Evolutionary conservation across 2,329 filamentous ascomycete species (phyloP), one percentile per base, ranked within the genome.

Genomic region (Penicillium sp.): DNA sequence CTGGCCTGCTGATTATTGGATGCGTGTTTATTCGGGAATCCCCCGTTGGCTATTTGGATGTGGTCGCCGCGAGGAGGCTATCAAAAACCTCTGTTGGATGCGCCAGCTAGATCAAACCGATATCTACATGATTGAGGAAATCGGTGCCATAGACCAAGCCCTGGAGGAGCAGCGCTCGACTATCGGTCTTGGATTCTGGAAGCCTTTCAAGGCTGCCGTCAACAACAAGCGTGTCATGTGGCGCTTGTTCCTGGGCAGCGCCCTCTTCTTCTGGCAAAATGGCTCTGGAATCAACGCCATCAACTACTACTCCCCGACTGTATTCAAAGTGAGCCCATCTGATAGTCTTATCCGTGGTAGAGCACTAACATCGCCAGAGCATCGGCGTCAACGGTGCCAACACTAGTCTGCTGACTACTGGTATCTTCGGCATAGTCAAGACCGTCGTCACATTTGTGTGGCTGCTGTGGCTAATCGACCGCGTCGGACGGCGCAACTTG

Each of bases 231-330:
- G 77, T 60, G 77, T 86, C 22, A 80, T 80, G 55, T 87, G 81
- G 74, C 80, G 86, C 34, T 82, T 91, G 68, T 79, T 87, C 64
- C 75, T 90, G 9, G 86, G 86, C 38, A 78, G 79, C 45, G 78
- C 86, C 59, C 75, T 91, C 16, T 90, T 90, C 74, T 72, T 90
- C 43, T 89, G 82, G 77, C 87, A 91, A 67, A 91, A 91, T 58
- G 83, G 83, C 40, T 77, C 73, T 3, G 86, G 86, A 2, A 89
- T 89, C 71, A 89, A 89, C 56, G 85, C 85, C 16, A 84, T 87
- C 71, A 89, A 88, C 72, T 89, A 88, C 69, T 87, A 85, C 67
- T 77, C 73, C 1, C 84, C 85, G 0, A 84, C 79, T 0, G 78
- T 88, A 8, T 87, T 89, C 74, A 77, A 76, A 40, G 55, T 58